Evolutionary conservation across 352 stramenopile species (phyloP).

Genomic region (Phytopythium aichiense): DNA sequence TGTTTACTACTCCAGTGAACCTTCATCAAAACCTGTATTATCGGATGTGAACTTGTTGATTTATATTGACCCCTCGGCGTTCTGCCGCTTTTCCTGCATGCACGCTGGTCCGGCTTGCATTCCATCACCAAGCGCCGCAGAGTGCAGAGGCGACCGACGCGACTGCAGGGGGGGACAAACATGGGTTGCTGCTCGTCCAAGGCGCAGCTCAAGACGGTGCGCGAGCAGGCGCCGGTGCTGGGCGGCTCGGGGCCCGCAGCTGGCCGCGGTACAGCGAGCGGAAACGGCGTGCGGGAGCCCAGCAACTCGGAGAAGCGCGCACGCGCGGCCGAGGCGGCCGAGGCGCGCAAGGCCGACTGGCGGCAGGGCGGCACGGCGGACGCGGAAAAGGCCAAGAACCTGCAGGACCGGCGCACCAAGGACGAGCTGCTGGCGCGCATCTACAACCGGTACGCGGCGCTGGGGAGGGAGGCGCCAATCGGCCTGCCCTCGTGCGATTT

Average conservation of each 20-base stretch:
- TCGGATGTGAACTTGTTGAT: too few relatives aligned
- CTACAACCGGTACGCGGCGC: slow-evolving; percentile 68
- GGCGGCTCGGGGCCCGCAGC: slow-evolving; percentile 8
- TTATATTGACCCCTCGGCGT: too few relatives aligned
- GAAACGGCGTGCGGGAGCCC: slow-evolving; percentile 31
- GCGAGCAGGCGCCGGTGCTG: slow-evolving; percentile 9
- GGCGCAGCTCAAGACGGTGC: slow-evolving; percentile 30
- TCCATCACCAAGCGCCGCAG: neutral
- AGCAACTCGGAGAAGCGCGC: slow-evolving; percentile 65
- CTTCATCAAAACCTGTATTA: too few relatives aligned
- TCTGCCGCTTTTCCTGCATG: too few relatives aligned
- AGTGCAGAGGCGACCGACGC: neutral
- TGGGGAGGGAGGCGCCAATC: slow-evolving; percentile 78
- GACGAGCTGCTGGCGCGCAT: slow-evolving; percentile 83
- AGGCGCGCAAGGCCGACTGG: slow-evolving; percentile 65
- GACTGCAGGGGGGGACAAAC: neutral
- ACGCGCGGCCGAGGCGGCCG: slow-evolving; percentile 57
- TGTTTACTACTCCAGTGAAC: neutral
- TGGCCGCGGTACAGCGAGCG: slow-evolving; percentile 5
- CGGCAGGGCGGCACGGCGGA: slow-evolving; percentile 64
- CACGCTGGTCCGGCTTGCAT: neutral
- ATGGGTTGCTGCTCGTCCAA: slow-evolving; percentile 80
- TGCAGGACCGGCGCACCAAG: slow-evolving; percentile 71
- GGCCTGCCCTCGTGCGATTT: slow-evolving; percentile 74
- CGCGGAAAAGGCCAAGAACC: slow-evolving; percentile 56